Percentiles rank a stretch among this genome's conserved stretches.
Evolutionary conservation across 2,329 filamentous ascomycete genomes (phyloP).

Genomic region (Trichophyton benhamiae): DNA sequence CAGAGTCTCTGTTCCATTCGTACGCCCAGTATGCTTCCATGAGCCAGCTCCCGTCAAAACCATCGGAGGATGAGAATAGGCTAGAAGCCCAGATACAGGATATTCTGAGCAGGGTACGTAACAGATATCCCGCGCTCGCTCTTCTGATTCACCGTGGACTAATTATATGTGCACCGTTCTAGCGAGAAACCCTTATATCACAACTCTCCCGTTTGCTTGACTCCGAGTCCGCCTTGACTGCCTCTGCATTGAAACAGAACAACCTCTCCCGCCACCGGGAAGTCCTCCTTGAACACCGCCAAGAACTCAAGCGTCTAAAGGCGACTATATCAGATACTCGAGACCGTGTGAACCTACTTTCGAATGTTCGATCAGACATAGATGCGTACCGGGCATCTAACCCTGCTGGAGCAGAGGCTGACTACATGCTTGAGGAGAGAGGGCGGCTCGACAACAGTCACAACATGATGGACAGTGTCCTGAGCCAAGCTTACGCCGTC

Average conservation of each 20-base stretch:
- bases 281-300: constrained; percentile 74
- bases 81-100: constrained; percentile 75
- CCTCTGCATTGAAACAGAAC: constrained; percentile 92
- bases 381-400: constrained; percentile 74
- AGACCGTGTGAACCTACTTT: constrained; percentile 78
- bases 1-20: constrained; percentile 55
- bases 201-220: constrained; percentile 84
- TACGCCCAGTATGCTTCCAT: constrained; percentile 86
- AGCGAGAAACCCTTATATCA: constrained; percentile 70
- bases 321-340: constrained; percentile 63
- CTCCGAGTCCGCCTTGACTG: constrained; percentile 73
- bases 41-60: constrained; percentile 65
- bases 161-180: not conserved
- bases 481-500: constrained; percentile 92
- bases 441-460: constrained; percentile 77
- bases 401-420: constrained; percentile 71
- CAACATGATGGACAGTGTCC: constrained; percentile 74
- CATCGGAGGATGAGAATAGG: constrained; percentile 69
- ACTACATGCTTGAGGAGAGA: constrained; percentile 94
- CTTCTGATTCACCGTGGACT: not conserved
- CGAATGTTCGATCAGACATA: constrained; percentile 84
- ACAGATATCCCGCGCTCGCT: not conserved
- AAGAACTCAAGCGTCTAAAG: constrained; percentile 65
- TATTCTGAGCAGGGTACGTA: constrained; percentile 61
- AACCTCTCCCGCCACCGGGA: constrained; percentile 86